Evolutionary conservation across 805 yeast species (phyloP).

Genomic region (Kodamaea leandrae): DNA sequence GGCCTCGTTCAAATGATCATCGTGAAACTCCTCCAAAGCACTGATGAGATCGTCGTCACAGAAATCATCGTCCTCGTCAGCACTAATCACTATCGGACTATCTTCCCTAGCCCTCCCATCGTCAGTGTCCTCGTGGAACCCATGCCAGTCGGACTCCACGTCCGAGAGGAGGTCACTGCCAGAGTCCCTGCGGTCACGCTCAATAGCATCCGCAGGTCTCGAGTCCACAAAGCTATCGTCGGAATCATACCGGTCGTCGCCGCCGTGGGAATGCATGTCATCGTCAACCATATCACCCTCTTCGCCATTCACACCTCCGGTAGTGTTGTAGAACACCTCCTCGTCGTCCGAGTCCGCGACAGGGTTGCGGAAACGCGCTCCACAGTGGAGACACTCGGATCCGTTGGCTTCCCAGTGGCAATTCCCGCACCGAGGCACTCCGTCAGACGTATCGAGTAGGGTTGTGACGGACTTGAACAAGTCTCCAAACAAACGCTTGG

Average conservation of each 20-base stretch:
- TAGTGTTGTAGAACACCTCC: conserved; percentile 16
- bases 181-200: conserved; percentile 16
- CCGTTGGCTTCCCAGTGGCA: conserved; percentile 83
- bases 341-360: conserved; percentile 39
- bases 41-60: conserved; percentile 20
- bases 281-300: conserved; percentile 13
- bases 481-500: conserved; percentile 44
- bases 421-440: conserved; percentile 69
- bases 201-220: conserved; percentile 21
- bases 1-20: conserved; percentile 14
- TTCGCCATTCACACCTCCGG: neutral
- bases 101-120: conserved; percentile 11
- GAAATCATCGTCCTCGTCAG: conserved; percentile 15
- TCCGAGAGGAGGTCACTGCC: conserved; percentile 14
- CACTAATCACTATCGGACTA: conserved; percentile 14
- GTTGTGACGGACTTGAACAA: conserved; percentile 52
- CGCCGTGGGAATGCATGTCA: conserved; percentile 34
- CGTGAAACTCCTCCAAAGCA: conserved; percentile 26
- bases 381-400: conserved; percentile 65
- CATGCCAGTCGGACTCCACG: conserved; percentile 18
- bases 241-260: conserved; percentile 24
- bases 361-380: conserved; percentile 45
- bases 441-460: conserved; percentile 61
- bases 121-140: conserved; percentile 15
- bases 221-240: conserved; percentile 35